These are phyloP conservation scores for Trebouxia sp. DNA, from an alignment of 139 green algal species.

Conservation along the genomic window DNA sequence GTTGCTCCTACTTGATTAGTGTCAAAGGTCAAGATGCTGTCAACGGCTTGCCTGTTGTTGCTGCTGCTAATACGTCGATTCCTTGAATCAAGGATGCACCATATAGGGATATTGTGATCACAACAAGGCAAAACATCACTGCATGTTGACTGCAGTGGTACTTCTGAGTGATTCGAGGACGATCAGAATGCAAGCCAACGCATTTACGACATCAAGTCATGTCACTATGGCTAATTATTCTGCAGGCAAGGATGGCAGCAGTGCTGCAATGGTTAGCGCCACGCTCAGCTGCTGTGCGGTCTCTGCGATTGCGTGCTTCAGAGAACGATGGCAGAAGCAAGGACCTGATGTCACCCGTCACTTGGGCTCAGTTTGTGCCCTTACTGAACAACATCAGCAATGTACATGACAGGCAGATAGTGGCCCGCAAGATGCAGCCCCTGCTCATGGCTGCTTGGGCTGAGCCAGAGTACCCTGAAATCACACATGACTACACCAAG, in stretches of 20 bases:
- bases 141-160: no score
- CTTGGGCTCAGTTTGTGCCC: conserved; percentile 17
- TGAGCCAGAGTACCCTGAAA: not conserved
- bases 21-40: no score
- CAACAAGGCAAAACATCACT: no score
- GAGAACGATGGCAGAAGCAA: conserved; percentile 6
- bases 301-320: conserved; percentile 25
- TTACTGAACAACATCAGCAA: conserved; percentile 11
- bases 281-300: conserved; percentile 30
- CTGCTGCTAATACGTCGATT: no score
- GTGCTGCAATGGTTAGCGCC: conserved; percentile 23
- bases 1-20: no score
- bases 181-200: no score
- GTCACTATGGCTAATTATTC: not conserved
- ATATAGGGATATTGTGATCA: no score
- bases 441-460: conserved; percentile 22
- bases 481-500: conserved; percentile 29
- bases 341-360: not conserved
- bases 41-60: no score
- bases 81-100: no score
- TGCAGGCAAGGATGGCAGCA: conserved; percentile 24
- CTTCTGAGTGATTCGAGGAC: no score
- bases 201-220: no score
- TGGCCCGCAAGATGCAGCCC: conserved; percentile 10
- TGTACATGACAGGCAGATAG: not conserved